Percentiles rank a stretch among this genome's conserved stretches.
phyloP scores from a whole-genome alignment of 371 early-diverging fungal species.

The Zopfochytrium polystomum region DNA sequence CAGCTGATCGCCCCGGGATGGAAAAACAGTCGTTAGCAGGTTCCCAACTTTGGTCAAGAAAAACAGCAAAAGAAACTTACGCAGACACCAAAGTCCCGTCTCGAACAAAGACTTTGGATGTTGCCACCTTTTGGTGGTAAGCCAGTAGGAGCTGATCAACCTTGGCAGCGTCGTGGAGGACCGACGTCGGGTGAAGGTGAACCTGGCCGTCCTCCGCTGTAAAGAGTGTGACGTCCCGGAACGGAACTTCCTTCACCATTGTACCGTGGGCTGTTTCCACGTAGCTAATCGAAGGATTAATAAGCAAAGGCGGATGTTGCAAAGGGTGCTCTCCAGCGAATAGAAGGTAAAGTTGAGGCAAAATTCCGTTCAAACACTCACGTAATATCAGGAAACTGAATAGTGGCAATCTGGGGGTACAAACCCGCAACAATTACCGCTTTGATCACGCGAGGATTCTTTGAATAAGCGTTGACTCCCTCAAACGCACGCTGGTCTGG shows the following conservation, averaged over 20 bases:
- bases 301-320: not conserved
- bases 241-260: constrained; percentile 68
- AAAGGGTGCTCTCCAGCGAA: not conserved
- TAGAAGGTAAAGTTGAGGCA: not conserved
- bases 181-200: constrained; percentile 77
- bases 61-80: not conserved
- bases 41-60: not conserved
- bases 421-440: constrained; percentile 41
- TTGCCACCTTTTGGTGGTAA: constrained; percentile 66
- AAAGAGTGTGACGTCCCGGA: constrained; percentile 68
- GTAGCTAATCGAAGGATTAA: constrained; percentile 14
- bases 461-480: constrained; percentile 20
- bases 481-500: not conserved
- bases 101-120: constrained; percentile 71
- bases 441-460: constrained; percentile 25
- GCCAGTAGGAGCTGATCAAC: constrained; percentile 65
- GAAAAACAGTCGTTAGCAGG: constrained; percentile 31
- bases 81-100: constrained; percentile 61
- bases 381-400: constrained; percentile 67
- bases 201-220: constrained; percentile 67
- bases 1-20: constrained; percentile 49
- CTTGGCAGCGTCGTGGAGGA: constrained; percentile 57
- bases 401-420: constrained; percentile 62
- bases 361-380: too few species aligned
- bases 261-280: constrained; percentile 65